Percentiles rank a stretch among this genome's conserved stretches.
These are phyloP conservation scores for Stagonosporopsis rhizophila DNA, from an alignment of 2,329 filamentous ascomycete species.

Conservation along the genomic window DNA sequence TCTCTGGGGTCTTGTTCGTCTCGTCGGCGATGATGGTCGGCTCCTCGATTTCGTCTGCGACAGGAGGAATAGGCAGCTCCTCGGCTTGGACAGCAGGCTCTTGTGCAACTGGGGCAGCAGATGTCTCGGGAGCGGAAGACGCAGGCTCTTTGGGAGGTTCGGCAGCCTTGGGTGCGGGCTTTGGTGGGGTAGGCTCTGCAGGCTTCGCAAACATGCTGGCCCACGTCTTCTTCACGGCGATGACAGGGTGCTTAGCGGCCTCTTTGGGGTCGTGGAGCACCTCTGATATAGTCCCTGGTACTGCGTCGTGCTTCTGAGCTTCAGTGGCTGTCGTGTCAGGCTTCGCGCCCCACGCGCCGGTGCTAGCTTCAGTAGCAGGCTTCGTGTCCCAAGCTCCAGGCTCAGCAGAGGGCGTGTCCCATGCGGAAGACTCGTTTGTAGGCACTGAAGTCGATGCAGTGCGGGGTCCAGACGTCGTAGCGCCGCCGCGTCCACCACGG, in stretches of 20 bases:
- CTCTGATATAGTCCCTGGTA: conserved; percentile 25
- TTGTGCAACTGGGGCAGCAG: conserved; percentile 49
- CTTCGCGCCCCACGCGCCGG: conserved; percentile 19
- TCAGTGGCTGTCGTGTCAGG: conserved; percentile 21
- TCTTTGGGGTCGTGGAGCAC: conserved; percentile 15
- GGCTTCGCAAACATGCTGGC: conserved; percentile 63
- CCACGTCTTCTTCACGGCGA: conserved; percentile 59
- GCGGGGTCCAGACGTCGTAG: conserved; percentile 67
- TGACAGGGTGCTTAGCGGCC: conserved; percentile 17
- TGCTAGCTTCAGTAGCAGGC: conserved; percentile 11
- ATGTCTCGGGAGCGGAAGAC: conserved; percentile 43
- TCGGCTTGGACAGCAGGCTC: conserved; percentile 49
- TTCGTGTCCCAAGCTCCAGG: conserved; percentile 20
- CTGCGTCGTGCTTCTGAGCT: conserved; percentile 21
- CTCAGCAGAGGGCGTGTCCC: conserved; percentile 57
- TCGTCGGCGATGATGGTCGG: conserved; percentile 39
- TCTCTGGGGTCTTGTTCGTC: conserved; percentile 42
- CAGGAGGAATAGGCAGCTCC: conserved; percentile 50
- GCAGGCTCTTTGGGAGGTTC: conserved; percentile 49
- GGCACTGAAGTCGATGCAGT: conserved; percentile 66
- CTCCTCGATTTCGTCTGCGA: conserved; percentile 47
- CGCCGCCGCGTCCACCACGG: conserved; percentile 68
- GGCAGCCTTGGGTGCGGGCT: conserved; percentile 45
- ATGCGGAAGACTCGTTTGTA: conserved; percentile 72
- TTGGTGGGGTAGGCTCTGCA: conserved; percentile 48